Percentiles rank a stretch among this genome's conserved stretches.
These are phyloP conservation scores for Simplicillium sp. DNA, from an alignment of 2,329 filamentous ascomycete genomes.

Conservation along the genomic window DNA sequence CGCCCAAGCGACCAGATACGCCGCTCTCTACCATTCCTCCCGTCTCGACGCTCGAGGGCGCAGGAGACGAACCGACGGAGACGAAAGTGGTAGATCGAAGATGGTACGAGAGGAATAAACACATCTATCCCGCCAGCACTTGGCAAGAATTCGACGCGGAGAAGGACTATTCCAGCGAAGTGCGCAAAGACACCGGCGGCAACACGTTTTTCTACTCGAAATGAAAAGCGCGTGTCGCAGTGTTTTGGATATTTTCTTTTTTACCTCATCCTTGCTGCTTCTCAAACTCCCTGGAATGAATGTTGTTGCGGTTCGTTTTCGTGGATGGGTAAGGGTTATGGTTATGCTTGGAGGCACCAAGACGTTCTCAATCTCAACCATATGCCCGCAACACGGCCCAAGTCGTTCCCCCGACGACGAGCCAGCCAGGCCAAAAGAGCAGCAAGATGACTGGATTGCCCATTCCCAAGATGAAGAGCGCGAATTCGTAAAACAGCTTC, in stretches of 20 bases:
- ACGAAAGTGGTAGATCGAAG: constrained; percentile 94
- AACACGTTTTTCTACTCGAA: constrained; percentile 84
- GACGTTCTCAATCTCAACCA: not conserved
- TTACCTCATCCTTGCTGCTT: not conserved
- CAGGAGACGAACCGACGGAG: constrained; percentile 62
- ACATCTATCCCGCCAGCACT: constrained; percentile 91
- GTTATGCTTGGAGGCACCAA: too few relatives aligned
- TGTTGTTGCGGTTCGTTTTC: not conserved
- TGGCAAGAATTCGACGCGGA: constrained; percentile 94
- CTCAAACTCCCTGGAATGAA: too few relatives aligned
- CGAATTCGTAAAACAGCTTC: constrained; percentile 42
- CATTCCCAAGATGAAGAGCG: constrained; percentile 38
- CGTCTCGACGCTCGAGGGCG: constrained; percentile 55
- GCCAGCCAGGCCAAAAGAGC: constrained; percentile 50
- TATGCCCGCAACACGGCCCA: constrained; percentile 20
- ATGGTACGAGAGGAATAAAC: constrained; percentile 97
- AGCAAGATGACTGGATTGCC: constrained; percentile 38
- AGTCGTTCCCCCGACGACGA: constrained; percentile 28
- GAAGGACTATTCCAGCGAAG: constrained; percentile 69
- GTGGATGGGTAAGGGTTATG: not conserved
- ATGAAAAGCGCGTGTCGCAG: constrained; percentile 14
- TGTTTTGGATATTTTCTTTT: not conserved
- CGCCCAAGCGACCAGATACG: constrained; percentile 24
- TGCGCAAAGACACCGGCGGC: constrained; percentile 75
- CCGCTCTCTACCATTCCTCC: constrained; percentile 27